Evolutionary conservation across 148 eudicot species (phyloP).

Genomic region (Silene uniflora): DNA sequence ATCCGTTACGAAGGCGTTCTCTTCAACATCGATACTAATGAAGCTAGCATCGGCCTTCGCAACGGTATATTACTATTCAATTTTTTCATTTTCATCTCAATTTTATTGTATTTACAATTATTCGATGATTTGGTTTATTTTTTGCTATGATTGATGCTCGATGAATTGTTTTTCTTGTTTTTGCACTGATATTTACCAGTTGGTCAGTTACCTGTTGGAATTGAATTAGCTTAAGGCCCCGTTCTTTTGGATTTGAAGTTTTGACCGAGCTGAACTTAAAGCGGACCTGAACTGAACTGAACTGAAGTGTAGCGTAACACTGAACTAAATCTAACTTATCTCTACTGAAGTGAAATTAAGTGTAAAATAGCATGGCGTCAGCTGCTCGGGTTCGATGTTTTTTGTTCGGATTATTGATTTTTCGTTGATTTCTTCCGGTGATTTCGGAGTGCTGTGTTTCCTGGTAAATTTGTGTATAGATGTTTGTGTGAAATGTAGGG

Average conservation of each 20-base stretch:
- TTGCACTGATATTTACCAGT: neutral
- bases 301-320: neutral
- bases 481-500: too few relatives aligned
- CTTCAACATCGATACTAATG: conserved; percentile 41
- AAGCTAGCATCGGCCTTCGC: conserved; percentile 54
- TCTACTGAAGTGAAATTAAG: too few relatives aligned
- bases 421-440: too few relatives aligned
- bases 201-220: too few relatives aligned
- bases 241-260: neutral
- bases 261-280: neutral
- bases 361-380: too few relatives aligned
- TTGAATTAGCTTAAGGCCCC: too few relatives aligned
- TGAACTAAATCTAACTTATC: too few relatives aligned
- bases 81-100: neutral
- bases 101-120: neutral
- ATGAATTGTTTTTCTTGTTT: neutral
- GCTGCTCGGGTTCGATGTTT: too few relatives aligned
- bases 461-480: too few relatives aligned
- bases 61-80: conserved; percentile 30
- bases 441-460: too few relatives aligned
- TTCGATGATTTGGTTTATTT: neutral
- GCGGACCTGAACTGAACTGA: neutral
- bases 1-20: conserved; percentile 63
- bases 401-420: too few relatives aligned
- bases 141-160: neutral